These are phyloP conservation scores for Nematocida ironsii DNA, from an alignment of 371 early-diverging fungal genomes.

Conservation along the genomic window DNA sequence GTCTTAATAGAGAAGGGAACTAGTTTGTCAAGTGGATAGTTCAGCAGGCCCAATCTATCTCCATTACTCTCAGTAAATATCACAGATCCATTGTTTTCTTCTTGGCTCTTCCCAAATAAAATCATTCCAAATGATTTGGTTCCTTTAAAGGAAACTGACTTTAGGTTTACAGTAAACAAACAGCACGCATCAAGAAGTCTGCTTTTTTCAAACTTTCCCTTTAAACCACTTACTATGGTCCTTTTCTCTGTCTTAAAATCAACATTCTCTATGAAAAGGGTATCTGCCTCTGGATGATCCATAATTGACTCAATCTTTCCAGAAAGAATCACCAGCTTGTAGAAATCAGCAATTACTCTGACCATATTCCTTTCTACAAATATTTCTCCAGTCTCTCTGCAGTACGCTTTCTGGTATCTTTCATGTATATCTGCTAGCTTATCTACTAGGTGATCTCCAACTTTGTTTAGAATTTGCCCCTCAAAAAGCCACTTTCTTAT, in stretches of 20 bases:
- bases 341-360: constrained; percentile 57
- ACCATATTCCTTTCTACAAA: constrained; percentile 27
- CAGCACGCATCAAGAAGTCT: constrained; percentile 61
- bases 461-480: constrained; percentile 50
- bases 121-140: constrained; percentile 70
- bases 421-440: constrained; percentile 35
- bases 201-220: constrained; percentile 59
- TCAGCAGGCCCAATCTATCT: constrained; percentile 25
- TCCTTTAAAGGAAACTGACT: constrained; percentile 65
- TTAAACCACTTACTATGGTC: constrained; percentile 69
- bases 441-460: constrained; percentile 28
- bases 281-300: constrained; percentile 68
- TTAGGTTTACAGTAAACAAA: constrained; percentile 69
- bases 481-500: constrained; percentile 53
- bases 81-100: constrained; percentile 65
- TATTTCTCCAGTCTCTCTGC: constrained; percentile 10
- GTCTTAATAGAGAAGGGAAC: background rate
- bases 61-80: constrained; percentile 37
- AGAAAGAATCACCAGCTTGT: constrained; percentile 66
- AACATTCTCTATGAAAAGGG: constrained; percentile 68
- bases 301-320: constrained; percentile 65
- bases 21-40: constrained; percentile 23
- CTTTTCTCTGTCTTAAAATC: constrained; percentile 53
- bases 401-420: constrained; percentile 35
- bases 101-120: constrained; percentile 64